These are phyloP conservation scores for thale cress (Arabidopsis thaliana) DNA, from an alignment of 345 rosid species.

Conservation along the genomic window TAIR10.1 NC_003076.8:5712001-5712500, in stretches of 20 bases:
- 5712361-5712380: neutral
- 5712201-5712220: conserved; percentile 5
- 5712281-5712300: conserved; percentile 7
- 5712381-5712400: neutral
- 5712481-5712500: neutral
- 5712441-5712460: neutral
- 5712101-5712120: no score
- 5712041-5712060: neutral
- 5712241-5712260: conserved; percentile 4
- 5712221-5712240: conserved; percentile 5
- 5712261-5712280: neutral
- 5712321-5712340: conserved; percentile 1
- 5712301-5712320: conserved; percentile 8
- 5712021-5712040: neutral
- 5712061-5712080: no score
- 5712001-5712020: neutral
- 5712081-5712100: neutral
- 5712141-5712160: conserved; percentile 5
- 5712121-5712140: neutral
- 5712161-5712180: neutral
- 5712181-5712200: neutral
- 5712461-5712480: neutral
- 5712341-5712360: neutral
- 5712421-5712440: neutral
- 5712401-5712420: neutral